Base-by-base conservation (phyloP, 2,329 filamentous ascomycete genomes). In the Colletotrichum liaoningense region DNA sequence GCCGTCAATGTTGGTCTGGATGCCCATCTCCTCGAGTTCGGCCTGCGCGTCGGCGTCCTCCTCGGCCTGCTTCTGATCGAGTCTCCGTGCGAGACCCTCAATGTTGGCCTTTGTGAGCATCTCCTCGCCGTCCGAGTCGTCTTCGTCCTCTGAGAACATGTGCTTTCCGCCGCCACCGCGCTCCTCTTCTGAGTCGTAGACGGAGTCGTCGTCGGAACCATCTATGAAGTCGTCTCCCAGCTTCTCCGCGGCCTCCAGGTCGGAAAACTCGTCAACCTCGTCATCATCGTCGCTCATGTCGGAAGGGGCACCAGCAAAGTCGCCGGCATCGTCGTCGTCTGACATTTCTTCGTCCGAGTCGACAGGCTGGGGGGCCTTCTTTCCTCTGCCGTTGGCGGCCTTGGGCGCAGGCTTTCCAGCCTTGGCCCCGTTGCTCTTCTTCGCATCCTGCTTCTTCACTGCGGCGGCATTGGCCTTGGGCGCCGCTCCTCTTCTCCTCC, bases 91-190 rank as follows among this genome's bases (percentile, higher is more conserved):
- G 69, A 99, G 86, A 72, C 97, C 97, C 78, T 93, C 97, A 75
- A 99, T 98, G 83, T 99, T 99, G 75, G 97, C 97, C 1, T 95
- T 95, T 64, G 95, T 99, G 77, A 99, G 89, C 81, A 92, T 93
- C 84, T 98, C 95, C 84, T 98, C 95, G 5, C 91, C 93, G 78
- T 97, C 95, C 1, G 93, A 95, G 64, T 95, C 93, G 76, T 96
- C 94, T 78, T 97, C 95, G 79, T 98, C 96, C 76, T 98, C 97
- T 0, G 97, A 98, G 87, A 97, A 99, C 87, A 98, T 94, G 76
- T 92, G 90, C 78, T 88, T 85, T 74, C 82, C 83, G 76, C 88
- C 81, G 82, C 83, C 80, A 66, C 85, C 85, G 28, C 83, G 83
- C 35, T 91, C 90, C 56, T 91, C 88, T 75, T 95, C 94, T 14